A percentile compares a stretch with the other conserved stretches of the same genome.
Evolutionary conservation across 352 stramenopile genomes (phyloP).

Genomic region (Nothophytophthora sp.): DNA sequence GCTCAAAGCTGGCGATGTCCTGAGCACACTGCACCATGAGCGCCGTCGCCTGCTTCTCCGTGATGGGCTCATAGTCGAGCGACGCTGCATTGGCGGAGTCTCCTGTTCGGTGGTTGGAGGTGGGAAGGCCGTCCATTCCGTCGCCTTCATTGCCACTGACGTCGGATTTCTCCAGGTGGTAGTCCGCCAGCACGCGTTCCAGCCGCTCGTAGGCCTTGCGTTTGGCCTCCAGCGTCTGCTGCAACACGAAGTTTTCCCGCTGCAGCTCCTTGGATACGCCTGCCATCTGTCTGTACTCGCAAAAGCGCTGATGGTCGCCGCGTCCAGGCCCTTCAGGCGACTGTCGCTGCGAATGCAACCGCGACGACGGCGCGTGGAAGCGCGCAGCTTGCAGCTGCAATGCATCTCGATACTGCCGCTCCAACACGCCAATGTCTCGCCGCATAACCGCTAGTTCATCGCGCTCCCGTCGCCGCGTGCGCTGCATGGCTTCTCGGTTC

Average conservation of each 20-base stretch:
- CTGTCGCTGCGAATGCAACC: no score
- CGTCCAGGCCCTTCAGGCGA: neutral
- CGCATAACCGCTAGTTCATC: conserved; percentile 35
- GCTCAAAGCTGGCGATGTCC: conserved; percentile 26
- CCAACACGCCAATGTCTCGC: conserved; percentile 30
- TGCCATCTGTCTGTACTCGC: conserved; percentile 32
- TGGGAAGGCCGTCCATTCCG: conserved; percentile 7
- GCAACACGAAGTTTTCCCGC: conserved; percentile 37
- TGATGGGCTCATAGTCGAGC: conserved; percentile 14
- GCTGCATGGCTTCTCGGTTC: conserved; percentile 56
- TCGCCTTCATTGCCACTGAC: conserved; percentile 3
- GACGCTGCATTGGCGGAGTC: conserved; percentile 1
- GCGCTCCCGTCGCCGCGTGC: conserved; percentile 31
- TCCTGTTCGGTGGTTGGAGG: no score
- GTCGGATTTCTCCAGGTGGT: conserved; percentile 34
- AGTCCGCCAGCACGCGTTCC: conserved; percentile 44
- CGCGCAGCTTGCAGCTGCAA: conserved; percentile 17
- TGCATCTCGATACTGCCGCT: conserved; percentile 35
- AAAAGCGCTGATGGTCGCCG: conserved; percentile 13
- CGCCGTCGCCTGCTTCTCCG: conserved; percentile 23
- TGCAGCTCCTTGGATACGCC: conserved; percentile 36
- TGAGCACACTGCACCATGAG: conserved; percentile 32
- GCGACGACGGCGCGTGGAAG: neutral
- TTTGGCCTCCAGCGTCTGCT: conserved; percentile 32
- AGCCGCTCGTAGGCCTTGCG: conserved; percentile 43